A percentile compares a stretch with the other conserved stretches of the same genome.
These are phyloP conservation scores for Exophiala oligosperma DNA, from an alignment of 2,329 filamentous ascomycete species.

Conservation along the genomic window DNA sequence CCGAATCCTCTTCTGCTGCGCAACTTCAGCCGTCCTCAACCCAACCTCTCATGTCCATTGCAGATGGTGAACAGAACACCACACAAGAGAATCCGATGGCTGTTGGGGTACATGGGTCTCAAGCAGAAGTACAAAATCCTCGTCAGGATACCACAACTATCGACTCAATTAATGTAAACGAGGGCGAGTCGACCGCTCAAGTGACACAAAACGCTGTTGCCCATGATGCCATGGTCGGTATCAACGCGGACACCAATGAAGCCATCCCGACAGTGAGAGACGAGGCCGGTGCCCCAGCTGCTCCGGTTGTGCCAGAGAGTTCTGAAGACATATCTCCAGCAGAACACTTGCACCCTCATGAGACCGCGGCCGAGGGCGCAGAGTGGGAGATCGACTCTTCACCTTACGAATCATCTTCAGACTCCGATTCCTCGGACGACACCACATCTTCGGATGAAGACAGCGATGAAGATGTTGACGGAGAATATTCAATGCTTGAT, in stretches of 20 bases:
- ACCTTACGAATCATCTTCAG: conserved; percentile 66
- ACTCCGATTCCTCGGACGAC: conserved; percentile 60
- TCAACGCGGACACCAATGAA: conserved; percentile 4
- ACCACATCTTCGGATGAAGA: conserved; percentile 58
- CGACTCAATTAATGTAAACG: no score
- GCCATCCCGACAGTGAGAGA: conserved; percentile 2
- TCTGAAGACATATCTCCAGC: conserved; percentile 5
- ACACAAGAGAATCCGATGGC: neutral
- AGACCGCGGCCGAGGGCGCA: conserved; percentile 56
- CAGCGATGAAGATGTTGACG: conserved; percentile 40
- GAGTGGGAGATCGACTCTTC: conserved; percentile 87
- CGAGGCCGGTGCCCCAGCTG: neutral
- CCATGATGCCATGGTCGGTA: neutral
- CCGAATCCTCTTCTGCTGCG: conserved; percentile 14
- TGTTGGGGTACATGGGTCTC: neutral
- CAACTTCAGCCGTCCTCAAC: neutral
- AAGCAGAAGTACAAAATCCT: no score
- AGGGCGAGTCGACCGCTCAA: no score
- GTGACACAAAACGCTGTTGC: neutral
- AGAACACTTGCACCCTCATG: conserved; percentile 9
- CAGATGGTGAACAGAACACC: neutral
- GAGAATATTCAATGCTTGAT: conserved; percentile 70
- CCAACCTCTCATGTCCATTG: neutral
- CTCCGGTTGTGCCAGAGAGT: neutral
- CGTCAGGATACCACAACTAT: no score